phyloP scores from a whole-genome alignment of 1,139 yeast species.

The Suhomyces maxii region DNA sequence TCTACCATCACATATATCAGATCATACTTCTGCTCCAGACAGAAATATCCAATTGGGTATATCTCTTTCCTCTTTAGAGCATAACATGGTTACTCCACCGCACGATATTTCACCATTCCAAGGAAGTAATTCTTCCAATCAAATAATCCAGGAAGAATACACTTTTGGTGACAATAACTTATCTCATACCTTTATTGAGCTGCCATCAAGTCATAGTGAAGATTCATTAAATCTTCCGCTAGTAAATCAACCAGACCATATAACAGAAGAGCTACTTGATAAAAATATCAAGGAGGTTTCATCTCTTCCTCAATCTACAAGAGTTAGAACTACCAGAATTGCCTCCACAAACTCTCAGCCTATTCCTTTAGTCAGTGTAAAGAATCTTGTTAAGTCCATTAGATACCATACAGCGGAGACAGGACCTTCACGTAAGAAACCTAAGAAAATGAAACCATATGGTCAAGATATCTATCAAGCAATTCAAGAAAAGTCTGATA shows the following conservation, averaged over 20 bases:
- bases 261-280: too few species aligned
- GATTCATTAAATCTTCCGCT: background rate
- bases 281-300: too few species aligned
- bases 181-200: conserved; percentile 7
- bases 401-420: conserved; percentile 4
- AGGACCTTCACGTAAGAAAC: conserved; percentile 6
- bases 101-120: conserved; percentile 4
- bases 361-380: conserved; percentile 13
- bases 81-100: conserved; percentile 6
- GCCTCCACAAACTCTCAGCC: background rate
- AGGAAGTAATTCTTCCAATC: conserved; percentile 10
- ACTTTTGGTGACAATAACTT: conserved; percentile 16
- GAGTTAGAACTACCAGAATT: background rate
- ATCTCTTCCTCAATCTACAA: background rate
- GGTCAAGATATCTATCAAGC: conserved; percentile 10
- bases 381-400: conserved; percentile 13
- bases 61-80: background rate
- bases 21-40: background rate
- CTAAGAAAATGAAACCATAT: conserved; percentile 4
- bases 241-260: background rate
- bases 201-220: conserved; percentile 5
- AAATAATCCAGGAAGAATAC: conserved; percentile 22
- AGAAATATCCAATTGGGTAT: background rate
- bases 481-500: conserved; percentile 15
- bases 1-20: background rate